Percentiles rank a stretch among this genome's conserved stretches.
Evolutionary conservation across 2,329 filamentous ascomycete genomes (phyloP).

Genomic region (Colletotrichum australisinense): DNA sequence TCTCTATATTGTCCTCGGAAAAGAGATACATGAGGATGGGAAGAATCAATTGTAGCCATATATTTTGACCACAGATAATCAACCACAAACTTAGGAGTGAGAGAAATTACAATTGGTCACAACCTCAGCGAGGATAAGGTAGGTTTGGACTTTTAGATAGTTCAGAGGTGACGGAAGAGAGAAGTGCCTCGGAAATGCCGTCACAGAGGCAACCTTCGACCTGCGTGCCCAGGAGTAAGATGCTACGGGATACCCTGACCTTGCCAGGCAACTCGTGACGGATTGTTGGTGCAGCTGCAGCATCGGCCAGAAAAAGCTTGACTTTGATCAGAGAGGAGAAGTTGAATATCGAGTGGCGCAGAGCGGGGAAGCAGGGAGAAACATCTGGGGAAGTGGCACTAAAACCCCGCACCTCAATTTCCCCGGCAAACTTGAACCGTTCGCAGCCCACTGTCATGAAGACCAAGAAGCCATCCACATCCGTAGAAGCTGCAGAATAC

Average conservation of each 20-base stretch:
- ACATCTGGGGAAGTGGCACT: constrained; percentile 35
- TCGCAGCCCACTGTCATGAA: neutral
- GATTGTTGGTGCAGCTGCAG: neutral
- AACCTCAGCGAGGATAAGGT: no score
- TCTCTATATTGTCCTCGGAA: neutral
- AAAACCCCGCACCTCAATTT: constrained; percentile 33
- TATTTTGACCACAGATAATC: no score
- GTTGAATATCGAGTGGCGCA: neutral
- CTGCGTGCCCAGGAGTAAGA: no score
- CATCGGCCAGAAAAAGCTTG: constrained; percentile 28
- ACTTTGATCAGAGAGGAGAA: neutral
- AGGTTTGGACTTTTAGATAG: no score
- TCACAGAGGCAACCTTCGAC: neutral
- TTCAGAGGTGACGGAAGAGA: neutral
- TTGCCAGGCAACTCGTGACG: neutral
- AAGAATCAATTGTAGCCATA: neutral
- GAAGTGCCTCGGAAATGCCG: neutral
- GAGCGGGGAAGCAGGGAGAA: constrained; percentile 28
- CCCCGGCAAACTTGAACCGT: constrained; percentile 20
- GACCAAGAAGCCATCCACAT: neutral
- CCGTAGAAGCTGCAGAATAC: neutral
- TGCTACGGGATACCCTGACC: neutral
- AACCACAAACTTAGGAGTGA: no score
- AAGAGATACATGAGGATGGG: neutral
- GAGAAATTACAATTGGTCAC: no score